Percentiles rank a stretch among this genome's conserved stretches.
These are phyloP conservation scores for Myrica gale DNA, from an alignment of 306 rosid genomes.

Conservation along the genomic window DNA sequence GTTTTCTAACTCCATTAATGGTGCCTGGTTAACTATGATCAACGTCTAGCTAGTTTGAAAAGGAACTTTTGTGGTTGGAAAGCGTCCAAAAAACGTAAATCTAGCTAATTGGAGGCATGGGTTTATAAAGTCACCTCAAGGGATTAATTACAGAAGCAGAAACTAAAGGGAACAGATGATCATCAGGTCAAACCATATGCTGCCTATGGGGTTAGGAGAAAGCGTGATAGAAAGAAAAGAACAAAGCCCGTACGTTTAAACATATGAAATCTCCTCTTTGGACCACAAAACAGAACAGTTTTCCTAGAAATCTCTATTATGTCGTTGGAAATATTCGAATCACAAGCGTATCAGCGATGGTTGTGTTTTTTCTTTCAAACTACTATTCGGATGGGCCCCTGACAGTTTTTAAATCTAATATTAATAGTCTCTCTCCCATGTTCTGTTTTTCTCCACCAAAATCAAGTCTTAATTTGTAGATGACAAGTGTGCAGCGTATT, in stretches of 20 bases:
- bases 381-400: background rate
- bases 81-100: no score
- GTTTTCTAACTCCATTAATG: no score
- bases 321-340: no score
- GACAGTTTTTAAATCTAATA: background rate
- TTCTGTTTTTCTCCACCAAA: conserved; percentile 7
- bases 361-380: background rate
- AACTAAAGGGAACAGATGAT: no score
- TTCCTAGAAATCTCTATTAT: background rate
- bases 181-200: no score
- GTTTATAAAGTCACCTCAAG: background rate
- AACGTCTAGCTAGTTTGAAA: no score
- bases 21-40: no score
- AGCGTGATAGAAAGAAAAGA: no score
- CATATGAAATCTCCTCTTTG: background rate
- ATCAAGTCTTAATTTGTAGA: background rate
- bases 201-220: no score
- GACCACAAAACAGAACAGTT: background rate
- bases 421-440: background rate
- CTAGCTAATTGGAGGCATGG: background rate
- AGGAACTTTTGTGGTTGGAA: no score
- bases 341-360: background rate
- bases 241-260: no score
- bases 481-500: background rate
- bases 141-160: no score